Percentiles rank a stretch among this genome's conserved stretches.
These are phyloP conservation scores for Podila horticola DNA, from an alignment of 192 early-diverging fungal species.

Conservation along the genomic window DNA sequence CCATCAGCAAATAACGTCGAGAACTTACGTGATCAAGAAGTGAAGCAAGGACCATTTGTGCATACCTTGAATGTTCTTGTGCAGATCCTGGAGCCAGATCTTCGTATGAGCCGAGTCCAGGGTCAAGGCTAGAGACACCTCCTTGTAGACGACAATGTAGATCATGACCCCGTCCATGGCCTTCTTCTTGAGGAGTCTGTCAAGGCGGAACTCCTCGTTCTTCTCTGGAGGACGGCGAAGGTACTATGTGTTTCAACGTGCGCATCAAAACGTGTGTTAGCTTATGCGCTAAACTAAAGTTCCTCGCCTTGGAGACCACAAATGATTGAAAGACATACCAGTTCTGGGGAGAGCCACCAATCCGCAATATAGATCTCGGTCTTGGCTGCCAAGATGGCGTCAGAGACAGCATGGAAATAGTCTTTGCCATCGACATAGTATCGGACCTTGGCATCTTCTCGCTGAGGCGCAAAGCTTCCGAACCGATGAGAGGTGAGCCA, in stretches of 20 bases:
- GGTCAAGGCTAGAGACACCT: conserved; percentile 80
- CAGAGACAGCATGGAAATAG: conserved; percentile 82
- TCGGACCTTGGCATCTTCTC: conserved; percentile 70
- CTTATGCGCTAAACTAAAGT: background rate
- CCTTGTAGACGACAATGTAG: conserved; percentile 91
- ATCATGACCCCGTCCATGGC: conserved; percentile 90
- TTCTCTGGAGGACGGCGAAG: conserved; percentile 78
- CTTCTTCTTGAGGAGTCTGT: conserved; percentile 80
- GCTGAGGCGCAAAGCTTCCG: conserved; percentile 81
- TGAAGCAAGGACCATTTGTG: background rate
- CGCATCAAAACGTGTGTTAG: background rate
- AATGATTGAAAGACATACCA: conserved; percentile 53
- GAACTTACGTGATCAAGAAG: background rate
- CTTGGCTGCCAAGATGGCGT: conserved; percentile 76
- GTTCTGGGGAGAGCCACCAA: conserved; percentile 95
- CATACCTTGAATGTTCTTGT: conserved; percentile 78
- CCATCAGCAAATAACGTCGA: background rate
- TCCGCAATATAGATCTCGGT: conserved; percentile 80
- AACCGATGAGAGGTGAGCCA: conserved; percentile 75
- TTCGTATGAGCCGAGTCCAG: conserved; percentile 83
- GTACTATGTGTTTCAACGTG: conserved; percentile 55
- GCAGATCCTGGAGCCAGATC: conserved; percentile 73
- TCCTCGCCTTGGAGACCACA: too few species aligned
- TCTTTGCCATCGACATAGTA: conserved; percentile 87
- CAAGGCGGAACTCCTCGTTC: conserved; percentile 82